Base-by-base conservation (phyloP, 768 basidiomycete genomes). In the Rhodotorula paludigena region DNA sequence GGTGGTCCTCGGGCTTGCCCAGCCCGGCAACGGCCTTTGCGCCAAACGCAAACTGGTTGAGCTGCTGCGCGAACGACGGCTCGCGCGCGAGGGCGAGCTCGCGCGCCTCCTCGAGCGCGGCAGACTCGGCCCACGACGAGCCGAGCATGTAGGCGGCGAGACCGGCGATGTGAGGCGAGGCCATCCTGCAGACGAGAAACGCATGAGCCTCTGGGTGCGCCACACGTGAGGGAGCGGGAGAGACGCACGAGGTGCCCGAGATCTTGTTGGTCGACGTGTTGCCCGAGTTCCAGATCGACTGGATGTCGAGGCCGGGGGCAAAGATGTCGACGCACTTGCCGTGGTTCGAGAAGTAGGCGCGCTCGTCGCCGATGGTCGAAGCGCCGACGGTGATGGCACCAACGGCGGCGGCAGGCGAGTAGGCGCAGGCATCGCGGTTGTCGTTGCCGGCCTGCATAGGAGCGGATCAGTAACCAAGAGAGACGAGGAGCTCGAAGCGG, bases 381-480 rank as follows among this genome's bases (percentile, higher is more conserved):
- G 96, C 96, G 73, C 89, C 96, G 61, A 98, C 96, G 56, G 96
- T 97, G 69, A 99, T 84, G 23, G 96, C 90, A 61, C 89, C 86
- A 81, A 88, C 84, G 9, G 96, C 85, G 12, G 85, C 85, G 35
- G 93, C 96, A 42, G 96, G 96, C 2, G 93, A 98, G 80, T 88
- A 96, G 72, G 82, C 82, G 83, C 94, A 98, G 20, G 92, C 92
- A 76, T 94, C 89, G 74, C 84, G 85, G 73, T 77, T 77, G n/a
- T 73, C 69, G 69, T 74, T 64, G 15, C 61, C 64, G 39, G 73
- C 68, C 63, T 63, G 51, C 25, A 11, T 3, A 2, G 42, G 8
- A 20, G 9, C 6, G 25, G 8, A 25, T 11, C 0, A 12, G 20
- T 18, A 36, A 9, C 0, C 5, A 7, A 28, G 8, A 11, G 32